Evolutionary conservation across 2,329 filamentous ascomycete species (phyloP), one percentile per base, ranked within the genome.

Genomic region (Fusarium pininemorale): DNA sequence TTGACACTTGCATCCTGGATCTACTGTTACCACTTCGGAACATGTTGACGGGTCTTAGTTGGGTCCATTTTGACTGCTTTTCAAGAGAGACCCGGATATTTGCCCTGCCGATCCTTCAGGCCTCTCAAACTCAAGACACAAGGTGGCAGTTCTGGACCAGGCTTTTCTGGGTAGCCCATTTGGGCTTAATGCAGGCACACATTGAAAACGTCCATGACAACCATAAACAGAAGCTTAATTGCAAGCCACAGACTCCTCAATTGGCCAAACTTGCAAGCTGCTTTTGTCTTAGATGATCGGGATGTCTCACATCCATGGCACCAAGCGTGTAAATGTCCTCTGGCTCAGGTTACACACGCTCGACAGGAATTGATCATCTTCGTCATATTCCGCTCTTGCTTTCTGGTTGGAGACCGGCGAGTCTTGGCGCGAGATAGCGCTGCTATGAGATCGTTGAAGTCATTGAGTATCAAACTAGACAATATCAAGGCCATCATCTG

Each of bases 181-280:
- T 10, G 14, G 42, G 5, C 15, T 24, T 5, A 15, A 51, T 59
- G 44, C 56, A 53, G 44, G 32, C 16, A 37, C 56, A 59, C 4
- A 13, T n/a, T n/a, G 14, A 32, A n/a, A 68, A 38, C 22, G 30
- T 30, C 54, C 7, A 26, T 2, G 22, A 38, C 41, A 68, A 68
- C 65, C 55, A 41, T 54, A 68, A 68, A 62, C 54, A 47, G 41
- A 68, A 68, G 63, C 47, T 68, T 68, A 62, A 68, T 1, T 3
- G 3, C 3, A 54, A 68, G 54, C 47, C 42, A 44, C 24, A 1
- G 3, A 15, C 3, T 13, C 7, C 3, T 22, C 3, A 20, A 8
- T 28, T 39, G 18, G 10, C 15, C 3, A 12, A 12, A 7, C 0
- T 35, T 7, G 5, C 1, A 13, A 22, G 24, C 41, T 48, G 54